A percentile compares a stretch with the other conserved stretches of the same genome.
phyloP scores from a whole-genome alignment of 805 yeast species.

The Teunomyces stri region DNA sequence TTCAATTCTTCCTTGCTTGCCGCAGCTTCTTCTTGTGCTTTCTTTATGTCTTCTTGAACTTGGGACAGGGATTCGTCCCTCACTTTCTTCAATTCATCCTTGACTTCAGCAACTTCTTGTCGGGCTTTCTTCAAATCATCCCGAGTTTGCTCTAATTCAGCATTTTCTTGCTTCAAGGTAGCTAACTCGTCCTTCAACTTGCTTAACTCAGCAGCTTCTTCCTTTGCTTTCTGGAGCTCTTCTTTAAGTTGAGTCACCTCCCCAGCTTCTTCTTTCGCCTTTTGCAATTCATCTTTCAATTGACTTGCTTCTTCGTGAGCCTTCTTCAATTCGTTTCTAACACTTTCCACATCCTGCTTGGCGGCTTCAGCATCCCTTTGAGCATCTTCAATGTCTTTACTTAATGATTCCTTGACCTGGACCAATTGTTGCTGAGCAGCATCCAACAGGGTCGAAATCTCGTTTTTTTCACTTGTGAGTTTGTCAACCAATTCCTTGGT shows the following conservation, averaged over 20 bases:
- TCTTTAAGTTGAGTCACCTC: not conserved
- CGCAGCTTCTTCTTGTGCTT: conserved; percentile 1
- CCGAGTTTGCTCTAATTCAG: not conserved
- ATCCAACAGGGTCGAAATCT: not conserved
- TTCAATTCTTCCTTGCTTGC: conserved; percentile 3
- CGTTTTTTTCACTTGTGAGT: not conserved
- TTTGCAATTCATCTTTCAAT: not conserved
- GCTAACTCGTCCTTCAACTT: not conserved
- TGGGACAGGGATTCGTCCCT: not conserved
- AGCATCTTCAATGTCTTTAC: conserved; percentile 4
- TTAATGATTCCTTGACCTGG: not conserved
- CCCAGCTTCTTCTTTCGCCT: not conserved
- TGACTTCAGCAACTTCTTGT: not conserved
- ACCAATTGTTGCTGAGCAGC: not conserved
- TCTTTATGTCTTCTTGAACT: not conserved
- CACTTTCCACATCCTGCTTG: not conserved
- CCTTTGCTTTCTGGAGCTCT: not conserved
- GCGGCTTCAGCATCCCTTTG: not conserved
- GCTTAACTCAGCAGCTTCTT: not conserved
- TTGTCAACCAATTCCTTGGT: not conserved
- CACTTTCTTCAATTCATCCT: conserved; percentile 4
- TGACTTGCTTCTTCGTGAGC: too few relatives aligned
- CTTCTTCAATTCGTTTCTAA: too few relatives aligned
- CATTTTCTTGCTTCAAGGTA: not conserved
- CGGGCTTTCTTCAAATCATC: conserved; percentile 1